Percentiles rank a stretch among this genome's conserved stretches.
Conservation (phyloP, 2,329 filamentous ascomycete genomes). For the Aureobasidium sp. region DNA sequence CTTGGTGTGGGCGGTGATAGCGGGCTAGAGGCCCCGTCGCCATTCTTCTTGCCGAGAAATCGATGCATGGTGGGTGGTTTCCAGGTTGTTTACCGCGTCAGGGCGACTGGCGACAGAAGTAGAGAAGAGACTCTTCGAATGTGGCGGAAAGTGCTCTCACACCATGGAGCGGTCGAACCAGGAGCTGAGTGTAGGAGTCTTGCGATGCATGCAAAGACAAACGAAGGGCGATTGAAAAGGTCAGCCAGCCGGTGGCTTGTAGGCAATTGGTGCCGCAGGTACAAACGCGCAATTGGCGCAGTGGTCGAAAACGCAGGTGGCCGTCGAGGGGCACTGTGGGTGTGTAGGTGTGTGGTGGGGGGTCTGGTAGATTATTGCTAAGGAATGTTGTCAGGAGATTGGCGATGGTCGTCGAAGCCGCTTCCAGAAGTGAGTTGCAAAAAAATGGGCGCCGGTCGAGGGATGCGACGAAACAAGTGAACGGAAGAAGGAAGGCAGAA, state of each 20-base stretch:
- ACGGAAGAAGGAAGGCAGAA: not conserved
- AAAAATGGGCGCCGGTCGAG: constrained; percentile 3
- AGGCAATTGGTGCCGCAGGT: not conserved
- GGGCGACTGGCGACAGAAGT: not conserved
- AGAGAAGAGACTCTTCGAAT: not conserved
- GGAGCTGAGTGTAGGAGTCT: not conserved
- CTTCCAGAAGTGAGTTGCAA: not conserved
- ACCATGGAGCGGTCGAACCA: constrained; percentile 1
- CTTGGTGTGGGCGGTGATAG: constrained; percentile 15
- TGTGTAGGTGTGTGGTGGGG: not conserved
- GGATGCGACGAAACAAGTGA: not conserved
- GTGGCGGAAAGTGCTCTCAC: not conserved
- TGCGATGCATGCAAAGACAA: constrained; percentile 11
- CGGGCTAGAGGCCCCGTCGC: constrained; percentile 43
- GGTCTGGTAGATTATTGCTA: not conserved
- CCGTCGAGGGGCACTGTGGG: constrained; percentile 6
- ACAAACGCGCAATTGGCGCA: constrained; percentile 9
- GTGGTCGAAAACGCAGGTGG: not conserved
- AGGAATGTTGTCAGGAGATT: constrained; percentile 11
- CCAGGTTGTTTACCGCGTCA: not conserved
- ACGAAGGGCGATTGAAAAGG: constrained; percentile 4
- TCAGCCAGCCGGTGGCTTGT: not conserved
- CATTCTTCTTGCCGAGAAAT: constrained; percentile 63
- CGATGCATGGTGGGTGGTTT: constrained; percentile 58
- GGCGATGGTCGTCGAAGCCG: not conserved